phyloP scores from a whole-genome alignment of 495 filamentous ascomycete species.

The Neurospora sublineolata region DNA sequence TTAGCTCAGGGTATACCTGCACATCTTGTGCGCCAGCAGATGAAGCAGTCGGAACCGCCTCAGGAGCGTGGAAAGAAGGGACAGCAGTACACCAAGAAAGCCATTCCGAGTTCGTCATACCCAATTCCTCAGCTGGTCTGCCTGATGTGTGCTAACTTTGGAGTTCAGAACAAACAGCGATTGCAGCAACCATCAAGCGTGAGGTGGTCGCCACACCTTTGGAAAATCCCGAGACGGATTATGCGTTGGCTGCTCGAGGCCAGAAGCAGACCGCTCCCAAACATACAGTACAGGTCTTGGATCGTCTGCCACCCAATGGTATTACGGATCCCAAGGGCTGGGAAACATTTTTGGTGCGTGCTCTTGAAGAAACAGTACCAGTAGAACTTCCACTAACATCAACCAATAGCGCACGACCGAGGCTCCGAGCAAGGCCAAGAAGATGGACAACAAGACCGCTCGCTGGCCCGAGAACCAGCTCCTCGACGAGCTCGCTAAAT shows the following conservation, averaged over 20 bases:
- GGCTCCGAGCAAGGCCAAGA: slow-evolving; percentile 39
- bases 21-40: slow-evolving; percentile 32
- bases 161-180: slow-evolving; percentile 60
- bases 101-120: slow-evolving; percentile 62
- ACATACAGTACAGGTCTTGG: slow-evolving; percentile 36
- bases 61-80: slow-evolving; percentile 48
- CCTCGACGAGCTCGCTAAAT: slow-evolving; percentile 66
- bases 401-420: slow-evolving; percentile 13
- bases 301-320: slow-evolving; percentile 27
- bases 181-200: slow-evolving; percentile 60
- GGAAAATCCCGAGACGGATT: slow-evolving; percentile 58
- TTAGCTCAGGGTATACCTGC: slow-evolving; percentile 38
- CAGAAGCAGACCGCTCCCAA: slow-evolving; percentile 54
- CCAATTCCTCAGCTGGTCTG: background rate
- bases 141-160: background rate
- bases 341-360: slow-evolving; percentile 47
- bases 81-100: slow-evolving; percentile 60
- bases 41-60: slow-evolving; percentile 23
- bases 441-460: slow-evolving; percentile 67
- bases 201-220: slow-evolving; percentile 70
- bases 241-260: slow-evolving; percentile 48
- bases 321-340: slow-evolving; percentile 34
- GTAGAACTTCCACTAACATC: background rate
- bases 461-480: slow-evolving; percentile 82
- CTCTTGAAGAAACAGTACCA: background rate